Evolutionary conservation across 345 rosid species (phyloP).

Genomic region (Pistacia integerrima): DNA sequence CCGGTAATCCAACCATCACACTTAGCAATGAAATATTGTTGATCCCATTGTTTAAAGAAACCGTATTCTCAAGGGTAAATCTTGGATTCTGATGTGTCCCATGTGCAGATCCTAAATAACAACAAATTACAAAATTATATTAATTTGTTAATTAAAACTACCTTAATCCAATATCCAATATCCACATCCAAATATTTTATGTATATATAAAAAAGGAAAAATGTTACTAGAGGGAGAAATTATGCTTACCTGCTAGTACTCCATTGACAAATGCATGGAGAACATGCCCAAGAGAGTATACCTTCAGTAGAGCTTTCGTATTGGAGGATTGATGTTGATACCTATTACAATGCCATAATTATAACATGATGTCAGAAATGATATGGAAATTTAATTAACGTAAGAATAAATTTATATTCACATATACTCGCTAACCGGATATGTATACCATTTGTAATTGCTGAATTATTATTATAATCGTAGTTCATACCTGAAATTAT

Average conservation of each 20-base stretch:
- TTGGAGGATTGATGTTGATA: neutral
- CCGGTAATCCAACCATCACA: slow-evolving; percentile 60
- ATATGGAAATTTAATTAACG: too few species aligned
- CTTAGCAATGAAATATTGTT: slow-evolving; percentile 49
- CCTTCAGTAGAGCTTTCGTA: slow-evolving; percentile 3
- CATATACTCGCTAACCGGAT: too few species aligned
- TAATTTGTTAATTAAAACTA: too few species aligned
- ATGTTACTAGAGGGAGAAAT: too few species aligned
- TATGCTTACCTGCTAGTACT: slow-evolving; percentile 3
- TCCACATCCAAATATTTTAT: too few species aligned
- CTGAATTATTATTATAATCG: neutral
- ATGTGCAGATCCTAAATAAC: slow-evolving; percentile 11
- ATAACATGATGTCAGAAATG: too few species aligned
- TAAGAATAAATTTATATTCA: too few species aligned
- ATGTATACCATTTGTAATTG: too few species aligned
- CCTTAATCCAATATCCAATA: too few species aligned
- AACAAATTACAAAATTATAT: neutral
- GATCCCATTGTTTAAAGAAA: slow-evolving; percentile 28
- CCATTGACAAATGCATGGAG: slow-evolving; percentile 18
- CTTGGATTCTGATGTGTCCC: slow-evolving; percentile 17
- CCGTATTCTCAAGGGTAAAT: slow-evolving; percentile 20
- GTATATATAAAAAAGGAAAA: too few species aligned
- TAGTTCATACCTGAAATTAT: slow-evolving; percentile 13
- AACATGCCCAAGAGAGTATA: slow-evolving; percentile 15
- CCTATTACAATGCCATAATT: neutral